Evolutionary conservation across 208 protist genomes (phyloP).

Genomic region (Leptomonas pyrrhocoris): DNA sequence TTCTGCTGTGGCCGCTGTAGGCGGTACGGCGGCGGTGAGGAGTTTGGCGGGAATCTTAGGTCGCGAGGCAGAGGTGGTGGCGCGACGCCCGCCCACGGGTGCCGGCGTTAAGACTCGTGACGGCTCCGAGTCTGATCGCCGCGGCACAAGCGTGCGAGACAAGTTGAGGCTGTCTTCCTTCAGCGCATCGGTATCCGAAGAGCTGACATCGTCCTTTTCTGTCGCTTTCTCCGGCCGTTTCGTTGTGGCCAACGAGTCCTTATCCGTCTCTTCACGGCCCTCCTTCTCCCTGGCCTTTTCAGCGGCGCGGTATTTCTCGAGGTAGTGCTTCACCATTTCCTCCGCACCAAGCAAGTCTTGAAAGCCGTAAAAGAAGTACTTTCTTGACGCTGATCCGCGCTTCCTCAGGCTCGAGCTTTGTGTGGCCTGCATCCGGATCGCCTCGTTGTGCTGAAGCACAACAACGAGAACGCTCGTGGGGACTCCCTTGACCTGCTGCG

Average conservation of each 20-base stretch:
- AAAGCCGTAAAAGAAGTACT: constrained; percentile 83
- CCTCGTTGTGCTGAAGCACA: constrained; percentile 37
- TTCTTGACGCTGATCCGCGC: constrained; percentile 26
- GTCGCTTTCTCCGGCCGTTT: constrained; percentile 20
- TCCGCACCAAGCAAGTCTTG: constrained; percentile 74
- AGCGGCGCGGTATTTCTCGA: constrained; percentile 39
- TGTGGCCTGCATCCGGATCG: constrained; percentile 15
- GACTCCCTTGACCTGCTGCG: constrained; percentile 73
- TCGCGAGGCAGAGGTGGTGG: constrained; percentile 3
- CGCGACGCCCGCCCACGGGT: constrained; percentile 19
- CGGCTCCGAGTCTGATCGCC: constrained; percentile 18
- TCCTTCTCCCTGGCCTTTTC: constrained; percentile 23
- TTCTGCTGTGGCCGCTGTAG: neutral
- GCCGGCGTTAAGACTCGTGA: constrained; percentile 5
- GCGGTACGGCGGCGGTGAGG: neutral
- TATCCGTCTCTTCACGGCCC: constrained; percentile 24
- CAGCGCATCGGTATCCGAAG: constrained; percentile 6
- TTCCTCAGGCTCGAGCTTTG: constrained; percentile 19
- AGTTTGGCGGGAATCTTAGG: constrained; percentile 10
- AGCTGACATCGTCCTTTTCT: constrained; percentile 29
- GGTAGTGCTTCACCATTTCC: constrained; percentile 45
- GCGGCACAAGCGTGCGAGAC: constrained; percentile 17
- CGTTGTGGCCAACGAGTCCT: constrained; percentile 17
- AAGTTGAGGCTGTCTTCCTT: constrained; percentile 37
- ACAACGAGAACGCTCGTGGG: constrained; percentile 77